Percentiles rank a stretch among this genome's conserved stretches.
Evolutionary conservation across 108 stramenopile genomes (phyloP).

Genomic region (Nannochloropsis salina): DNA sequence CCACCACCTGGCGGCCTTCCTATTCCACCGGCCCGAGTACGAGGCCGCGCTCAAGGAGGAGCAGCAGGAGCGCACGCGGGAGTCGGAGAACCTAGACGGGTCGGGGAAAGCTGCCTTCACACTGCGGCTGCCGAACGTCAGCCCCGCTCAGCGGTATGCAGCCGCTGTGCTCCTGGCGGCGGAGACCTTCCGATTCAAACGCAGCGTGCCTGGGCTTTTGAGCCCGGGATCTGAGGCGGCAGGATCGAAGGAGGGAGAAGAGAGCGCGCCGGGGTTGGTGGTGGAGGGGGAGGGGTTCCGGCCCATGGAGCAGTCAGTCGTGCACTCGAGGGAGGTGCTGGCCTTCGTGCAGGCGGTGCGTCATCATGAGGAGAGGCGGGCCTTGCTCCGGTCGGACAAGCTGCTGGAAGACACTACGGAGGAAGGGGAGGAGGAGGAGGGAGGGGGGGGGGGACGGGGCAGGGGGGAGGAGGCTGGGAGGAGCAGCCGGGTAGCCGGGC

Average conservation of each 20-base stretch:
- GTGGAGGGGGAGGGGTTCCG: neutral
- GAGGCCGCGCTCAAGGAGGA: neutral
- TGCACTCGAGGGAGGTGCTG: conserved; percentile 4
- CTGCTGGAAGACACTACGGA: neutral
- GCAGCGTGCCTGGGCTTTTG: neutral
- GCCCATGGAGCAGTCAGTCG: neutral
- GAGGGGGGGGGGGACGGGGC: neutral
- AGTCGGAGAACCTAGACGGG: neutral
- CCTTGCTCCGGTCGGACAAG: neutral
- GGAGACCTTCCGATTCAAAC: neutral
- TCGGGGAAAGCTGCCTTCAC: neutral
- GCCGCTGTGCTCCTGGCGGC: neutral
- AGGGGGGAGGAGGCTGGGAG: neutral
- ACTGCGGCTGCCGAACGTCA: neutral
- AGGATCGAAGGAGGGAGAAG: neutral
- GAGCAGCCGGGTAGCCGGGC: neutral
- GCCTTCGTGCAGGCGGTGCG: neutral
- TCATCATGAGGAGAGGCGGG: neutral
- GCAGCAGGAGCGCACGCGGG: neutral
- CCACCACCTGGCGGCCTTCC: conserved; percentile 16
- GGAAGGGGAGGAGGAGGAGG: neutral
- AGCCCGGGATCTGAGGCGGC: too few relatives aligned
- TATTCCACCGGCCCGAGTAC: neutral
- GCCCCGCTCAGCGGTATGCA: conserved; percentile 1
- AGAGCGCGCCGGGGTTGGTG: neutral